Evolutionary conservation across 2,329 filamentous ascomycete species (phyloP).

Genomic region (Aspergillus floridensis): DNA sequence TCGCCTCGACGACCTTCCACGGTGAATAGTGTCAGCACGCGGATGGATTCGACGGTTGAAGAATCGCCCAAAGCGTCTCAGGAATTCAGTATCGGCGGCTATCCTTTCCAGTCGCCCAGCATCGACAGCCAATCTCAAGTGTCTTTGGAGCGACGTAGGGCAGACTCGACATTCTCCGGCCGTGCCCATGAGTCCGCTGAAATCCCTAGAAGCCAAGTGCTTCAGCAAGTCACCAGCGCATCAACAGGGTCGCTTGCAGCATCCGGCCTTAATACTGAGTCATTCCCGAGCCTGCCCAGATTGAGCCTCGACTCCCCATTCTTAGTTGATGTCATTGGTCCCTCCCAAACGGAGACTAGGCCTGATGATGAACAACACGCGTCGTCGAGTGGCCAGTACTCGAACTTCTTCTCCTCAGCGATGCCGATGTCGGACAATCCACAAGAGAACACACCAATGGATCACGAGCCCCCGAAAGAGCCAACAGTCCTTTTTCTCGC

Average conservation of each 20-base stretch:
- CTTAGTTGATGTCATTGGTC: conserved; percentile 39
- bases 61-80: conserved; percentile 62
- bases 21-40: conserved; percentile 52
- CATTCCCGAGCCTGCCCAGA: conserved; percentile 42
- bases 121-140: conserved; percentile 32
- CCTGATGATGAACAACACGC: conserved; percentile 28
- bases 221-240: conserved; percentile 48
- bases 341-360: conserved; percentile 25
- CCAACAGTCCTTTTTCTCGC: conserved; percentile 81
- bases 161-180: conserved; percentile 55
- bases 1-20: conserved; percentile 51
- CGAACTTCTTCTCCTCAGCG: conserved; percentile 81
- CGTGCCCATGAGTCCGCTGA: conserved; percentile 57
- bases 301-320: conserved; percentile 48
- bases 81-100: conserved; percentile 66
- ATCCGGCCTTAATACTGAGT: conserved; percentile 20
- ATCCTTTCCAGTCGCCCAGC: conserved; percentile 61
- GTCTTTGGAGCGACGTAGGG: conserved; percentile 48
- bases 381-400: conserved; percentile 57
- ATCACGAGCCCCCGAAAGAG: conserved; percentile 40
- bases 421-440: conserved; percentile 72
- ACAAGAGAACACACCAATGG: conserved; percentile 36
- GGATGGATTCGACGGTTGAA: conserved; percentile 64
- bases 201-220: conserved; percentile 49
- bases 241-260: conserved; percentile 36